phyloP scores from a whole-genome alignment of 805 yeast genomes.

The Ogataea dorogensis region DNA sequence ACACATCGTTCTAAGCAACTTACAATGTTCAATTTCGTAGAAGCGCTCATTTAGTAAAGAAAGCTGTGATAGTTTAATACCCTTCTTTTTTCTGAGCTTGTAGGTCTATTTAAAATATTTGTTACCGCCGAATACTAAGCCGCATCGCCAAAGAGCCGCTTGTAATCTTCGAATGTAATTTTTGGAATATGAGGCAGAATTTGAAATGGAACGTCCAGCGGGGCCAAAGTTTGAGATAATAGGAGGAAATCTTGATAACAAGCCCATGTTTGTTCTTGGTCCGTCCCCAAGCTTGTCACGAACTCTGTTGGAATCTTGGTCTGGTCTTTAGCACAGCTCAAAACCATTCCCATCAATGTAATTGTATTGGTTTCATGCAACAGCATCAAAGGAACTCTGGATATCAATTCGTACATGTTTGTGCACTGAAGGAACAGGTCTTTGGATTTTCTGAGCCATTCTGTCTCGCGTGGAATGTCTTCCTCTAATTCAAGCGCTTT shows the following conservation, averaged over 20 bases:
- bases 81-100: slow-evolving; percentile 4
- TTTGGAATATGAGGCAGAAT: slow-evolving; percentile 25
- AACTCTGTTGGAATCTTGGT: slow-evolving; percentile 18
- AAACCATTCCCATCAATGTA: slow-evolving; percentile 26
- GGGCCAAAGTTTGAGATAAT: slow-evolving; percentile 19
- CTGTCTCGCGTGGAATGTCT: slow-evolving; percentile 14
- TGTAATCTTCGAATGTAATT: slow-evolving; percentile 18
- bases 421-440: slow-evolving; percentile 26
- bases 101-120: slow-evolving; percentile 1
- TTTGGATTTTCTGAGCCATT: slow-evolving; percentile 19
- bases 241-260: slow-evolving; percentile 26
- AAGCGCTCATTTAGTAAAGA: slow-evolving; percentile 21
- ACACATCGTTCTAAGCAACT: slow-evolving; percentile 2
- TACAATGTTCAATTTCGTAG: slow-evolving; percentile 21
- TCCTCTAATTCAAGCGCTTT: slow-evolving; percentile 24
- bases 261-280: slow-evolving; percentile 21
- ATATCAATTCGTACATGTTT: slow-evolving; percentile 28
- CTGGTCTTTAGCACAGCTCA: slow-evolving; percentile 22
- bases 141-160: slow-evolving; percentile 10
- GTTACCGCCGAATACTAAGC: slow-evolving; percentile 8
- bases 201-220: slow-evolving; percentile 26
- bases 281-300: slow-evolving; percentile 17
- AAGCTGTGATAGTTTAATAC: slow-evolving; percentile 3
- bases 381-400: slow-evolving; percentile 31
- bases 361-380: slow-evolving; percentile 25